Base-by-base conservation (phyloP, 768 basidiomycete genomes). In the Galerina sulciceps region DNA sequence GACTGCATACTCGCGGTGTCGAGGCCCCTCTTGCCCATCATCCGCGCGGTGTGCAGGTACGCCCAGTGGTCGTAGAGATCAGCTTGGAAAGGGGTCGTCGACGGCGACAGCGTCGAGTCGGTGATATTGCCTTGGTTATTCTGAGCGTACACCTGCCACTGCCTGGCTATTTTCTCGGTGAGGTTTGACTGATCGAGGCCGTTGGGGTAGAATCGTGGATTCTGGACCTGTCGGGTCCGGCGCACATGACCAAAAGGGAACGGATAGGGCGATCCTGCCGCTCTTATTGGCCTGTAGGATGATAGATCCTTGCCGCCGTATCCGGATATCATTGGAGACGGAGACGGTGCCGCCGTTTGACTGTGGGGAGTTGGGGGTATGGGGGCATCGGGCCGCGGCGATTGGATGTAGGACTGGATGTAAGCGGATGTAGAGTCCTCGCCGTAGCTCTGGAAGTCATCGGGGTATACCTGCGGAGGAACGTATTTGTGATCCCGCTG, bases 331-430 rank as follows among this genome's bases (percentile, higher is more conserved):
- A 86, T 73, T 0, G 90, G 90, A 1, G 87, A 89, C 0, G 89
- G 91, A 0, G 89, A 87, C 0, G 89, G 88, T 1, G 89, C 88
- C 8, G 87, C 83, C 0, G 89, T 89, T 57, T 89, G 87, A 48
- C 83, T 87, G 54, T 89, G 88, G 3, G 90, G 91, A 0, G 91
- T 93, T 0, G 91, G 90, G 0, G 91, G 91, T 40, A 92, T 81
- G 15, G 91, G 91, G 0, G 89, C 91, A 57, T 86, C 84, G 0
- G 89, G 90, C 0, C 91, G 85, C 3, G 82, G 77, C 1, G 85
- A 81, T 23, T 79, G 81, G 18, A 85, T 75, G 65, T 87, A 89
- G 0, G 81, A 69, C 55, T 85, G 85, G 38, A 89, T 75, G 69
- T 87, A 89, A 13, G 83, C 75, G 0, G 81, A 81, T 0, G 83